Conservation (phyloP, 331 rosid genomes). For the Dryas integrifolia region DNA sequence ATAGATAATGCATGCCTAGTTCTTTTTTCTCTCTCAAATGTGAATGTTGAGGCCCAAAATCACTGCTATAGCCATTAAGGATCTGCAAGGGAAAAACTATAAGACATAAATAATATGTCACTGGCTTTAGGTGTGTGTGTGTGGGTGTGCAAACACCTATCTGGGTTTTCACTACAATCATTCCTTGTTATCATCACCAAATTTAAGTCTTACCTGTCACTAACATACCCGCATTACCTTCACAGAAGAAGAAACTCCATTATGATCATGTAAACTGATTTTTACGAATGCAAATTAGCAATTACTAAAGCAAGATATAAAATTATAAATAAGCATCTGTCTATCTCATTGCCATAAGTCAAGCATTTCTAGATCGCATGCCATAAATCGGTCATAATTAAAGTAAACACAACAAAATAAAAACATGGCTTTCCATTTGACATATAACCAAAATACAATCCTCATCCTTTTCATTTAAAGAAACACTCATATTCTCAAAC, state of each 20-base stretch:
- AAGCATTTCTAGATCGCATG: conserved; percentile 1
- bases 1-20: neutral
- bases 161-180: too few species aligned
- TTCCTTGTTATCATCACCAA: too few species aligned
- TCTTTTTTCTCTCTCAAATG: neutral
- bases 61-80: neutral
- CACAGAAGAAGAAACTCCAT: neutral
- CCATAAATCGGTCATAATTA: neutral
- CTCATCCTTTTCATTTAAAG: neutral
- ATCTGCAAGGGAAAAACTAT: too few species aligned
- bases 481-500: neutral
- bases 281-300: neutral
- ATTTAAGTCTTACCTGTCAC: neutral
- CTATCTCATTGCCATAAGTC: neutral
- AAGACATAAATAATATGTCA: too few species aligned
- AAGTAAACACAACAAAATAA: neutral
- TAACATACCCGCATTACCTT: neutral
- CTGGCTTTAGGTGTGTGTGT: too few species aligned
- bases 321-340: neutral
- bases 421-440: neutral
- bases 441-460: neutral
- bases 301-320: neutral
- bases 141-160: too few species aligned
- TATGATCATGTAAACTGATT: neutral
- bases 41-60: neutral